phyloP scores from a whole-genome alignment of 169 alveolate genomes.

The Theileria parva region DNA sequence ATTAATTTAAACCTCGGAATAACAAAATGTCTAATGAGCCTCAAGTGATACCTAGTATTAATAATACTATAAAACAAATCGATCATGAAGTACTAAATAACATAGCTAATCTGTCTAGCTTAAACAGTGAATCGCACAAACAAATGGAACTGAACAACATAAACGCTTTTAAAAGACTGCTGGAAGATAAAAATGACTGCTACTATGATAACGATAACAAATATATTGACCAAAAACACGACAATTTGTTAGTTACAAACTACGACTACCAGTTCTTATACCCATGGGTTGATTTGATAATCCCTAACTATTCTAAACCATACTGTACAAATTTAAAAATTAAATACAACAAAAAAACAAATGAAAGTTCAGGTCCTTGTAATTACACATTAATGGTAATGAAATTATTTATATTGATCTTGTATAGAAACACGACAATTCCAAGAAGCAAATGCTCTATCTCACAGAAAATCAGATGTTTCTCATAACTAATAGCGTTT shows the following conservation, averaged over 20 bases:
- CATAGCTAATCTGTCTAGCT: conserved; percentile 1
- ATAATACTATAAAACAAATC: not conserved
- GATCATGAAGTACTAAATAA: conserved; percentile 3
- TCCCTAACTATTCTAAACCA: conserved; percentile 33
- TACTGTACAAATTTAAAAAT: conserved; percentile 8
- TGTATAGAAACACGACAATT: conserved; percentile 8
- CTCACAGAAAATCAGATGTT: conserved; percentile 26
- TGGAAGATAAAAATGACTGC: conserved; percentile 5
- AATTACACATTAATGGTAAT: conserved; percentile 1
- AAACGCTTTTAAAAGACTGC: conserved; percentile 6
- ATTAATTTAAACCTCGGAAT: too few relatives aligned
- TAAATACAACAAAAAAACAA: not conserved
- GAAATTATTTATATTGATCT: not conserved
- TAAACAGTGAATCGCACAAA: conserved; percentile 15
- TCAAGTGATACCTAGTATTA: not conserved
- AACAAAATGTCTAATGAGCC: not conserved
- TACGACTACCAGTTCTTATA: conserved; percentile 10
- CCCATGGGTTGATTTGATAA: conserved; percentile 32
- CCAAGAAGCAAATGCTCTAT: not conserved
- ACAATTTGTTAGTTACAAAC: not conserved
- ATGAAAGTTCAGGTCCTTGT: not conserved
- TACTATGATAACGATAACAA: not conserved
- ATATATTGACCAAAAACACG: not conserved
- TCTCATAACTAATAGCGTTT: conserved; percentile 1
- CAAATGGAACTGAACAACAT: conserved; percentile 11